phyloP scores from a whole-genome alignment of 352 stramenopile species.

The Globisporangium alternatum region DNA sequence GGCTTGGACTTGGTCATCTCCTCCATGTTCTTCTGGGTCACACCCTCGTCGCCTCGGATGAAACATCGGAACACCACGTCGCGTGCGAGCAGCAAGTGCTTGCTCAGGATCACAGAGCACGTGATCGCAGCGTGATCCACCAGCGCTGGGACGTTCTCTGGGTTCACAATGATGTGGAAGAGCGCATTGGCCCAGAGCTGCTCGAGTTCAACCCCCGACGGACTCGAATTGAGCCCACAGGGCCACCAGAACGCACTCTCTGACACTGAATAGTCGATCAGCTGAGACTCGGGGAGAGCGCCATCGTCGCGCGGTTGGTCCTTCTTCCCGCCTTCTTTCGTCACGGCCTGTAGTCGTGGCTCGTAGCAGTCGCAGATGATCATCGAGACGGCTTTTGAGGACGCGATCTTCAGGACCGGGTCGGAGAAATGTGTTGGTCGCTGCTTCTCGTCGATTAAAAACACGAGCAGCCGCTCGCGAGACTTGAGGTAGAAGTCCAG shows the following conservation, averaged over 20 bases:
- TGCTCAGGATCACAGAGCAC: slow-evolving; percentile 68
- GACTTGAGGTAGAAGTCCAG: slow-evolving; percentile 61
- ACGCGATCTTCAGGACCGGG: slow-evolving; percentile 41
- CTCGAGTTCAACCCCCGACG: slow-evolving; percentile 27
- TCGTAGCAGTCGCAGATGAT: slow-evolving; percentile 83
- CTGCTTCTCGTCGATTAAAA: slow-evolving; percentile 52
- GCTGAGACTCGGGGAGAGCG: slow-evolving; percentile 62
- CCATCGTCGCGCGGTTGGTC: slow-evolving; percentile 52
- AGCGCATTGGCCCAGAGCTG: slow-evolving; percentile 73
- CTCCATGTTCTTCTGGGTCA: slow-evolving; percentile 25
- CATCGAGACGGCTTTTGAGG: slow-evolving; percentile 56
- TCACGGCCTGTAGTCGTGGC: slow-evolving; percentile 30
- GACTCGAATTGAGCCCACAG: slow-evolving; percentile 29
- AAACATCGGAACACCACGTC: slow-evolving; percentile 59
- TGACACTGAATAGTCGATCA: slow-evolving; percentile 71
- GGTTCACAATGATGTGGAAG: slow-evolving; percentile 61
- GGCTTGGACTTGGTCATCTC: slow-evolving; percentile 42
- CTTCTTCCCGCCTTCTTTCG: slow-evolving; percentile 11
- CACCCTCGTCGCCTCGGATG: slow-evolving; percentile 17
- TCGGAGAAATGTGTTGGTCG: slow-evolving; percentile 52
- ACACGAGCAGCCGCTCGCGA: slow-evolving; percentile 45
- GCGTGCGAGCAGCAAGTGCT: slow-evolving; percentile 76
- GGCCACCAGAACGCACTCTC: slow-evolving; percentile 84
- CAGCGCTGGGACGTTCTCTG: slow-evolving; percentile 53
- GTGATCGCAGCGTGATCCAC: slow-evolving; percentile 77